These are phyloP conservation scores for Onygenales sp. DNA, from an alignment of 2,329 filamentous ascomycete genomes.

Conservation along the genomic window DNA sequence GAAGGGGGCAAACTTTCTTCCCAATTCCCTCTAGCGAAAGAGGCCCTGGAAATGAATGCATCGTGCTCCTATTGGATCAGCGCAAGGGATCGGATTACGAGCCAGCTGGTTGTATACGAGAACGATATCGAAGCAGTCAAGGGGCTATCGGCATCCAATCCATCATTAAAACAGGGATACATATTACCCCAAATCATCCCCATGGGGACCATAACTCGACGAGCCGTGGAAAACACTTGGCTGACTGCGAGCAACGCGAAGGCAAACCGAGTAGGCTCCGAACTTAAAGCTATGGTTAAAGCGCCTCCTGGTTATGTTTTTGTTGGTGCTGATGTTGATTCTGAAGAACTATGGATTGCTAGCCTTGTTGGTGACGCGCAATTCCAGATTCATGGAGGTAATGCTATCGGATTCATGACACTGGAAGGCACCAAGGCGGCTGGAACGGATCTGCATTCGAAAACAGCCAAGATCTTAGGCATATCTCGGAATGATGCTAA, in stretches of 20 bases:
- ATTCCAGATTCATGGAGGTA: constrained; percentile 90
- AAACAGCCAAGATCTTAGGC: constrained; percentile 81
- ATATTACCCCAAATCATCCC: constrained; percentile 94
- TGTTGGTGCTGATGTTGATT: constrained; percentile 95
- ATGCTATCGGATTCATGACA: constrained; percentile 98
- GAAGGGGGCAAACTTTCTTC: constrained; percentile 82
- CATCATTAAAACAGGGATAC: constrained; percentile 52
- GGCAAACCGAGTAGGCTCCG: constrained; percentile 87
- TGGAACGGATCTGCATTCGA: constrained; percentile 88
- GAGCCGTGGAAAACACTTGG: constrained; percentile 97
- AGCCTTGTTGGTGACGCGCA: constrained; percentile 89
- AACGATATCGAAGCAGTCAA: constrained; percentile 40
- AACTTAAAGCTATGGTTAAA: constrained; percentile 92
- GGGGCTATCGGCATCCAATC: constrained; percentile 13
- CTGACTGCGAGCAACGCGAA: constrained; percentile 96
- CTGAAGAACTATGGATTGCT: constrained; percentile 96
- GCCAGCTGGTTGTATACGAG: constrained; percentile 90
- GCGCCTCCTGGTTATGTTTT: constrained; percentile 86
- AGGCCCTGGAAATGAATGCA: constrained; percentile 95
- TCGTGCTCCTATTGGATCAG: constrained; percentile 99
- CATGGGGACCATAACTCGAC: constrained; percentile 93
- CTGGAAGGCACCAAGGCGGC: constrained; percentile 90
- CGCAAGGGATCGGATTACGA: constrained; percentile 81
- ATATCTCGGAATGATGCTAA: constrained; percentile 95
- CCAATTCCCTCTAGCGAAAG: constrained; percentile 81